phyloP scores from a whole-genome alignment of 1,284 basidiomycete genomes.

The Acaromyces ingoldii region DNA sequence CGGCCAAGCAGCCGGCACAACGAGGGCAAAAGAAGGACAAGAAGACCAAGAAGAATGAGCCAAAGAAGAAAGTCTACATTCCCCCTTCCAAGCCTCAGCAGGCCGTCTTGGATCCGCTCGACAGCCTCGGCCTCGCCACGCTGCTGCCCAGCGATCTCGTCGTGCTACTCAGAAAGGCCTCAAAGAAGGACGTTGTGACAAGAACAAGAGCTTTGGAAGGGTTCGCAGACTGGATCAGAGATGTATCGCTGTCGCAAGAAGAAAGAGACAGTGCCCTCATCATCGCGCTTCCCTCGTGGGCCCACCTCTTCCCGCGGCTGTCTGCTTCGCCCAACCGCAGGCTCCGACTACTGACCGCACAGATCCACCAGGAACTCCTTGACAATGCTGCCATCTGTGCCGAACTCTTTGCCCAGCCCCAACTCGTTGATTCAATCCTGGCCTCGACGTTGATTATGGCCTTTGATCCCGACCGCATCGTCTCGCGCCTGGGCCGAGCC shows the following conservation, averaged over 20 bases:
- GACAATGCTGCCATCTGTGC: slow-evolving; percentile 56
- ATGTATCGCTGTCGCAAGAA: slow-evolving; percentile 34
- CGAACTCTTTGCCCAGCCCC: slow-evolving; percentile 62
- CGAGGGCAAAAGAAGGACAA: slow-evolving; percentile 46
- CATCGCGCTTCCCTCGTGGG: slow-evolving; percentile 66
- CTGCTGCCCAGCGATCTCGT: slow-evolving; percentile 65
- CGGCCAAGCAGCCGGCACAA: slow-evolving; percentile 24
- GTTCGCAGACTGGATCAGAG: slow-evolving; percentile 64
- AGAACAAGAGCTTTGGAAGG: slow-evolving; percentile 83
- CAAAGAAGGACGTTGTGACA: slow-evolving; percentile 87
- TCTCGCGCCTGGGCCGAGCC: slow-evolving; percentile 57
- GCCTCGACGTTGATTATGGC: slow-evolving; percentile 74
- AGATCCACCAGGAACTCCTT: slow-evolving; percentile 67
- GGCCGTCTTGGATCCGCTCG: slow-evolving; percentile 80
- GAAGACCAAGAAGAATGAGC: slow-evolving; percentile 29
- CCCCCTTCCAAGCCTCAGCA: slow-evolving; percentile 62
- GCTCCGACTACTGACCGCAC: slow-evolving; percentile 65
- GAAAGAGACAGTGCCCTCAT: slow-evolving; percentile 56
- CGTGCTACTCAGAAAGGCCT: slow-evolving; percentile 72
- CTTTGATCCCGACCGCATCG: slow-evolving; percentile 67
- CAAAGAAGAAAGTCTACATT: slow-evolving; percentile 45
- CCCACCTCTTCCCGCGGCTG: slow-evolving; percentile 77
- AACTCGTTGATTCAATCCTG: slow-evolving; percentile 65
- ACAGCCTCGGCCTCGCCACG: slow-evolving; percentile 71
- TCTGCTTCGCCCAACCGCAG: slow-evolving; percentile 76